Base-by-base conservation (phyloP, 2,329 filamentous ascomycete genomes). In the Phaeophleospora eucalypticola region DNA sequence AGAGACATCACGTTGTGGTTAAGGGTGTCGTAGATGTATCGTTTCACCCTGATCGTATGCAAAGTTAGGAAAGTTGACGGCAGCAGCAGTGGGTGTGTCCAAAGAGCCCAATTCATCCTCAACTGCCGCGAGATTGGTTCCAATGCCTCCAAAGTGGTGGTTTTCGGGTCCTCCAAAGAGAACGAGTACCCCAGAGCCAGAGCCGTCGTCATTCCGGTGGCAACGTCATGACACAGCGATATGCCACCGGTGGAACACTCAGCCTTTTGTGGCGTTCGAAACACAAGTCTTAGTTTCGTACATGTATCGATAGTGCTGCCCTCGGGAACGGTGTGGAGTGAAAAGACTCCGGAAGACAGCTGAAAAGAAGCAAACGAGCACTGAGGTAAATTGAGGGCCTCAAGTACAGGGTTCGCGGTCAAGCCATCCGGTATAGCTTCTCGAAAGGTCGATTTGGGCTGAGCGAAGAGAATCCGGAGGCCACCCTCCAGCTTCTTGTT, bases 191-290 rank as follows among this genome's bases (percentile, higher is more conserved):
- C 46, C 12, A 55, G 29, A 32, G 41, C 47, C 19, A 55, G 35
- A 0, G 45, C 52, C 16, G 49, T 52, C 6, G 49, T 50, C 4
- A 47, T 41, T 3, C 42, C 36, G 3, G 41, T 48, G 8, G 36
- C 32, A 36, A 55, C 50, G 39, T 52, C 20, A 17, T 55, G 37
- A 16, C 49, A 42, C 3, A 50, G 29, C 2, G 49, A 39, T 3
- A 55, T 27, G 4, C 47, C 47, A 3, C 49, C 49, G 9, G 40
- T 37, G 14, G 43, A 40, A 14, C 50, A 48, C 16, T 50, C 47
- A 37, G 37, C 43, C 24, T 52, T 52, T 29, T 55, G 52, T 15
- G 52, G 49, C 10, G 49, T 42, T 34, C 49, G 39, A 6, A 55
- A 44, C 4, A 55, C 34, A 4, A 55, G 19, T 3, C 46, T 46